Evolutionary conservation across 176 grass and related monocot species (phyloP).

Genomic region (Zea mays): DNA sequence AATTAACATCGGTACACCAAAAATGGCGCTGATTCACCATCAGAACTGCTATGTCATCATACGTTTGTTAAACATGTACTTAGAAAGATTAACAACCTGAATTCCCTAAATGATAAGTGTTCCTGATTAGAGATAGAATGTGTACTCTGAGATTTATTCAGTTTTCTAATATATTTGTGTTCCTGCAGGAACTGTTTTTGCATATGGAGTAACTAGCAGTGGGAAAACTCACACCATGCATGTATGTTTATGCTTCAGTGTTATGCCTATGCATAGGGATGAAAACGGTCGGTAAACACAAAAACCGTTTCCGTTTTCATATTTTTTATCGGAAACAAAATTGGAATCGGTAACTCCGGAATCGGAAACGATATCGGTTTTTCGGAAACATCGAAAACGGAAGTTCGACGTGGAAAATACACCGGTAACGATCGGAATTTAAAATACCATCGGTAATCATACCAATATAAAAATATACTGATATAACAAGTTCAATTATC

Average conservation of each 20-base stretch:
- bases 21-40: constrained; percentile 1
- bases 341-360: too few species aligned
- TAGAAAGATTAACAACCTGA: not conserved
- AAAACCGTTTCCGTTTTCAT: too few species aligned
- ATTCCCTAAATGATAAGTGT: constrained; percentile 7
- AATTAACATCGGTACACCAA: not conserved
- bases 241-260: constrained; percentile 58
- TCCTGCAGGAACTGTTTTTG: constrained; percentile 93
- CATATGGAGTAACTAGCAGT: constrained; percentile 98
- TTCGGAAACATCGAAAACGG: too few species aligned
- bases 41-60: not conserved
- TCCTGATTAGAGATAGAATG: not conserved
- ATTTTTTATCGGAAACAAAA: too few species aligned
- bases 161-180: constrained; percentile 20
- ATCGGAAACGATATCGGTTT: too few species aligned
- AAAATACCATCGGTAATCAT: too few species aligned
- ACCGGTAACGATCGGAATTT: too few species aligned
- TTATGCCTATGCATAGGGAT: constrained; percentile 15
- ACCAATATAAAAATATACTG: too few species aligned
- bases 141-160: constrained; percentile 13
- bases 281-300: too few species aligned
- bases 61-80: not conserved
- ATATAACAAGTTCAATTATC: too few species aligned
- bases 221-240: constrained; percentile 99
- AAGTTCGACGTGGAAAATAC: too few species aligned